These are phyloP conservation scores for Vitis rotundifolia DNA, from an alignment of 164 flowering plant species.

Conservation along the genomic window DNA sequence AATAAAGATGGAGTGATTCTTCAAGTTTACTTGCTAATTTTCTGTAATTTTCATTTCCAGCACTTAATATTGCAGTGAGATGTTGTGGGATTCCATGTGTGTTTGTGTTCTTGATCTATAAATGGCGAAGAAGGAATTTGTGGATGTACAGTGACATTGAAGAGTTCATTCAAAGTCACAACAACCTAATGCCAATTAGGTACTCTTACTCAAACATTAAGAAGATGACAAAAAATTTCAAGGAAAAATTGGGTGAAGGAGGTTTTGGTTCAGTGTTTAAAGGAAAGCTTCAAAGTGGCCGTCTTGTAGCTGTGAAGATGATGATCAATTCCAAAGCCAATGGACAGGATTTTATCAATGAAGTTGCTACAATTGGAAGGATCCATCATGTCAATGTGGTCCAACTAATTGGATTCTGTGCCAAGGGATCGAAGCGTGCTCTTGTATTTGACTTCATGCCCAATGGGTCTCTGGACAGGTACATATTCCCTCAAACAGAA, in stretches of 20 bases:
- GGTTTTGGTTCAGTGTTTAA: slow-evolving; percentile 9
- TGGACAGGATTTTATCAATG: neutral
- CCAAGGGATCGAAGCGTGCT: no score
- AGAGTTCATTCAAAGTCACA: slow-evolving; percentile 4
- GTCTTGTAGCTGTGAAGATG: slow-evolving; percentile 4
- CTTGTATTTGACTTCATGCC: slow-evolving; percentile 9
- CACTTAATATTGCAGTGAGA: neutral
- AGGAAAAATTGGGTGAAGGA: neutral
- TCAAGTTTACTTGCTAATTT: neutral
- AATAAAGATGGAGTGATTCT: no score
- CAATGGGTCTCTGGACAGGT: slow-evolving; percentile 9
- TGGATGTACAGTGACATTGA: neutral
- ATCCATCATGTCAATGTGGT: no score
- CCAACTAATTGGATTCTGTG: no score
- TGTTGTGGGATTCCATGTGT: neutral
- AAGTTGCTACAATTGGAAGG: no score
- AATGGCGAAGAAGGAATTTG: neutral
- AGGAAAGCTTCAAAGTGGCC: slow-evolving; percentile 6
- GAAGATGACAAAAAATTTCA: no score
- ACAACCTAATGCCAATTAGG: slow-evolving; percentile 2
- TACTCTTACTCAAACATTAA: neutral
- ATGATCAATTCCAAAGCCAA: slow-evolving; percentile 2
- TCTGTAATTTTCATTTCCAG: neutral
- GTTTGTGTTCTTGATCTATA: neutral
- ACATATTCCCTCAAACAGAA: neutral